These are phyloP conservation scores for Aspergillus sp. DNA, from an alignment of 2,329 filamentous ascomycete genomes.

Conservation along the genomic window DNA sequence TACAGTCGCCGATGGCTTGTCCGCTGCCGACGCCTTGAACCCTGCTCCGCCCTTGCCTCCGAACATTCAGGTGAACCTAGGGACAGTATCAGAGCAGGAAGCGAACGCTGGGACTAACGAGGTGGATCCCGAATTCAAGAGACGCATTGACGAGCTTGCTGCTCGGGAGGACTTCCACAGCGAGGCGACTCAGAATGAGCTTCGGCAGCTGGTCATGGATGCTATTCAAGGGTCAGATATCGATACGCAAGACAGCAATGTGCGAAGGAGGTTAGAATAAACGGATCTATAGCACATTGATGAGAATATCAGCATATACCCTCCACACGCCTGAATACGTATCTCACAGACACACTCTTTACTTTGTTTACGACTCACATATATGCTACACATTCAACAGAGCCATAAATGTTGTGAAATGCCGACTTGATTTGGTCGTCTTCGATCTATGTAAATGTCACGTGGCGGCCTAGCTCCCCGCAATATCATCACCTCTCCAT, in stretches of 20 bases:
- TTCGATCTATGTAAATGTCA: background rate
- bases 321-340: background rate
- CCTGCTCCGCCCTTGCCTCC: constrained; percentile 69
- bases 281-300: background rate
- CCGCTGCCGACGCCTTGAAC: constrained; percentile 41
- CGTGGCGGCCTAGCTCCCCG: background rate
- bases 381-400: background rate
- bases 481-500: background rate
- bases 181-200: constrained; percentile 75
- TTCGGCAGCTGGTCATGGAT: constrained; percentile 79
- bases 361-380: background rate
- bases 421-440: background rate
- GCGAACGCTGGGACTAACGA: constrained; percentile 63
- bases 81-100: constrained; percentile 67
- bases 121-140: constrained; percentile 80
- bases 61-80: constrained; percentile 77
- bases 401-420: background rate
- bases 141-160: constrained; percentile 87
- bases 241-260: constrained; percentile 64
- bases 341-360: background rate
- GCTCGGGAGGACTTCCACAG: constrained; percentile 81
- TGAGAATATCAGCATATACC: constrained; percentile 13
- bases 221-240: constrained; percentile 71
- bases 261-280: constrained; percentile 66
- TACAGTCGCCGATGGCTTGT: constrained; percentile 28